These are phyloP conservation scores for Colletotrichum chlorophyti DNA, from an alignment of 2,329 filamentous ascomycete species.

Conservation along the genomic window DNA sequence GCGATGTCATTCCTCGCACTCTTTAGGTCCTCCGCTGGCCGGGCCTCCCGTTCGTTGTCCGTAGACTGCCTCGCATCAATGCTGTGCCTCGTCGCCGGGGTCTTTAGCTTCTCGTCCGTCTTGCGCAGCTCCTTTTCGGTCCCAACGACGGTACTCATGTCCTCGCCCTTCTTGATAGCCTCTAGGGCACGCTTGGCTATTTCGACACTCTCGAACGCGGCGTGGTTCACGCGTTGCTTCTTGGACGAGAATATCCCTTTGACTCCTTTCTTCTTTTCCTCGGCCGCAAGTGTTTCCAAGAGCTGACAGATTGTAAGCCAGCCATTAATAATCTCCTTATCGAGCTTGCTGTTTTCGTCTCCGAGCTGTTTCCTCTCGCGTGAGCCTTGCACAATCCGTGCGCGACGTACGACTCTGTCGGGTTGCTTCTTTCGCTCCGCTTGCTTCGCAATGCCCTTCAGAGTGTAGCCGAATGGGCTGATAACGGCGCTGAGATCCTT, in stretches of 20 bases:
- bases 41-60: neutral
- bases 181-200: conserved; percentile 52
- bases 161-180: conserved; percentile 52
- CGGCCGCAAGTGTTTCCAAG: conserved; percentile 43
- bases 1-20: neutral
- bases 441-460: conserved; percentile 71
- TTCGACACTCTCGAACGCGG: conserved; percentile 57
- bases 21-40: neutral
- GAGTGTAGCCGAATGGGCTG: conserved; percentile 66
- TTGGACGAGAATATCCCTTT: conserved; percentile 40
- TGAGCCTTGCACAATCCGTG: conserved; percentile 65
- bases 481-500: conserved; percentile 69
- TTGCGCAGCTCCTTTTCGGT: conserved; percentile 32
- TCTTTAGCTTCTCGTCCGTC: conserved; percentile 30
- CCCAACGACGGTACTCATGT: conserved; percentile 41
- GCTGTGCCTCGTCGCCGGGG: conserved; percentile 11
- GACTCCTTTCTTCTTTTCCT: conserved; percentile 42
- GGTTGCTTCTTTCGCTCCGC: conserved; percentile 59
- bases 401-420: conserved; percentile 59
- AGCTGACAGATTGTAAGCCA: conserved; percentile 51
- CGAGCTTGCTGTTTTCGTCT: conserved; percentile 37
- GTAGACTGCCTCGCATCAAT: conserved; percentile 12
- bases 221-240: conserved; percentile 47
- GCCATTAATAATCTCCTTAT: conserved; percentile 44
- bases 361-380: conserved; percentile 47